Evolutionary conservation across 2,329 filamentous ascomycete species (phyloP), one percentile per base, ranked within the genome.

Genomic region (Nothopassalora personata): DNA sequence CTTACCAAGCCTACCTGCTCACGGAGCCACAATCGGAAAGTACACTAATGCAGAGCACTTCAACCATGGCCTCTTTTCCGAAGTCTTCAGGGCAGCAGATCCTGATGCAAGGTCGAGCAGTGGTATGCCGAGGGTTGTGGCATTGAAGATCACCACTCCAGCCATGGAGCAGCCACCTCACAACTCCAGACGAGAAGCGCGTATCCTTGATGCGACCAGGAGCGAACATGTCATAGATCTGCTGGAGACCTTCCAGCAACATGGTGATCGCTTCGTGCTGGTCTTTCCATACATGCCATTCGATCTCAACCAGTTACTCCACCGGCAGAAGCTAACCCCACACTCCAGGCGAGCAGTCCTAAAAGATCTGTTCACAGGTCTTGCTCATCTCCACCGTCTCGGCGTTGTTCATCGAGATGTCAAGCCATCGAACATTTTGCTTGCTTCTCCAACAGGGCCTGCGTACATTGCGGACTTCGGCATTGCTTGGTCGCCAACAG

Each of bases 371-470:
- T 88, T 97, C 70, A 73, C 76, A 3, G 92, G 85, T 6, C 81
- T 99, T 1, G 76, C 76, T 1, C 81, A 89, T 66, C 79, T 97
- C 1, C 94, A 99, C 71, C 66, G 73, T 7, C 76, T 84, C 27
- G 88, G 85, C 7, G 91, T 99, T 59, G 88, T 99, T 56, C 94
- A 99, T 72, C 86, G 94, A 58, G 94, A 99, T 70, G 79, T 99
- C 71, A 99, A 99, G 70, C 94, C 94, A 0, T 91, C 91, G 0
- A 96, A 96, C 55, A 82, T 99, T 36, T 66, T 74, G 4, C 64
- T 74, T 9, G 48, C 63, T 4, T 64, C 66, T 13, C 59, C 66
- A 4, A 54, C 53, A 28, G 91, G 91, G 6, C 93, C 90, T 4
- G 90, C 89, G 3, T 89, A 86, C 66, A 80, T 99, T 2, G 86